phyloP scores from a whole-genome alignment of 257 asterid genomes.

The Penstemon eatonii region DNA sequence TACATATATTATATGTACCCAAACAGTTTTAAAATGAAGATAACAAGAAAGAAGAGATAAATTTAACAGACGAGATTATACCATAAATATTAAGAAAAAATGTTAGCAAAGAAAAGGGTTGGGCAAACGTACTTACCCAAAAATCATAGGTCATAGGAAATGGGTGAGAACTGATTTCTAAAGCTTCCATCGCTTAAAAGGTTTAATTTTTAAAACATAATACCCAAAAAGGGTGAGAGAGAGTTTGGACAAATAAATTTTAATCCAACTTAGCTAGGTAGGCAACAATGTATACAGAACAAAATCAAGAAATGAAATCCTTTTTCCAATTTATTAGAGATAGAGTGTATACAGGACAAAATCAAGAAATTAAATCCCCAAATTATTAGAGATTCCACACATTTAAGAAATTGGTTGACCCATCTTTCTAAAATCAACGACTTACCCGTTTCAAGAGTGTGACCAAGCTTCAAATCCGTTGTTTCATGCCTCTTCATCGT shows the following conservation, averaged over 20 bases:
- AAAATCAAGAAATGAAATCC: too few relatives aligned
- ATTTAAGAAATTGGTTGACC: too few relatives aligned
- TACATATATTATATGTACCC: too few relatives aligned
- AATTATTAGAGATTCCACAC: too few relatives aligned
- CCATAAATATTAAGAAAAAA: slow-evolving; percentile 12
- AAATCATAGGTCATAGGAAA: slow-evolving; percentile 40
- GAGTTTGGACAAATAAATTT: neutral
- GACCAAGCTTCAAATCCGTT: too few relatives aligned
- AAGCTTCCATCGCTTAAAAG: slow-evolving; percentile 43
- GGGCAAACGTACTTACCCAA: slow-evolving; percentile 38
- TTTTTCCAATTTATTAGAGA: too few relatives aligned
- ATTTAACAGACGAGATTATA: neutral
- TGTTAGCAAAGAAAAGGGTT: slow-evolving; percentile 20
- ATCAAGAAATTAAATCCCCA: too few relatives aligned
- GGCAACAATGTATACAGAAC: neutral
- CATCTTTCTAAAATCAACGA: too few relatives aligned
- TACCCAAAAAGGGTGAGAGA: neutral
- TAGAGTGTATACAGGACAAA: too few relatives aligned
- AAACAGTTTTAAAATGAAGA: neutral
- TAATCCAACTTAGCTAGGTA: neutral
- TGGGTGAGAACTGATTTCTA: slow-evolving; percentile 43
- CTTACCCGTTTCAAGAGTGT: too few relatives aligned
- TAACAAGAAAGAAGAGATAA: slow-evolving; percentile 4
- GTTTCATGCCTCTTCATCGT: too few relatives aligned
- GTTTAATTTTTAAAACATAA: neutral